Conservation (phyloP, 495 filamentous ascomycete genomes). For the Symbiotaphrina buchneri region DNA sequence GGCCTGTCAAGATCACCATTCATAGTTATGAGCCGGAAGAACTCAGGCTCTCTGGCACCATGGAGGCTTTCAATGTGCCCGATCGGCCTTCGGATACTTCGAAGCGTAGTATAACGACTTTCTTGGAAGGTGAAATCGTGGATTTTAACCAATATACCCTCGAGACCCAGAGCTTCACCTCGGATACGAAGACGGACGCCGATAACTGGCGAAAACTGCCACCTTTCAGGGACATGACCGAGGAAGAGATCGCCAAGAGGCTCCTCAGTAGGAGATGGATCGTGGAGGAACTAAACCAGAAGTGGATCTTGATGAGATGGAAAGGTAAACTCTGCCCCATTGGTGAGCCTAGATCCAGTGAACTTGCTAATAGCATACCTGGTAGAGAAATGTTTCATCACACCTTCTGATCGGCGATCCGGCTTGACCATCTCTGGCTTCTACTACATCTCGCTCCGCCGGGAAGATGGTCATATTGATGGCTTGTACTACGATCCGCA, state of each 20-base stretch:
- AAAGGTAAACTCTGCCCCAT: slow-evolving; percentile 28
- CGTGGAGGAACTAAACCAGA: slow-evolving; percentile 23
- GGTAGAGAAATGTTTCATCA: slow-evolving; percentile 49
- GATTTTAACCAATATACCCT: slow-evolving; percentile 47
- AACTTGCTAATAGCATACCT: slow-evolving; percentile 5
- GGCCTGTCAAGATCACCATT: slow-evolving; percentile 54
- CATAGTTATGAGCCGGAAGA: slow-evolving; percentile 38
- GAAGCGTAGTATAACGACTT: slow-evolving; percentile 46
- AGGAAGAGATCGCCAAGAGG: slow-evolving; percentile 32
- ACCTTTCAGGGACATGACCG: slow-evolving; percentile 34
- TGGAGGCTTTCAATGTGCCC: slow-evolving; percentile 62
- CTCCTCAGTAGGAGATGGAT: slow-evolving; percentile 35
- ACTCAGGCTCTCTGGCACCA: slow-evolving; percentile 50
- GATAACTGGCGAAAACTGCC: slow-evolving; percentile 50
- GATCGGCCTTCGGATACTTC: slow-evolving; percentile 26
- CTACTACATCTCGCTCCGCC: slow-evolving; percentile 45
- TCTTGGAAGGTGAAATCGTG: slow-evolving; percentile 56
- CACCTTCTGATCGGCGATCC: slow-evolving; percentile 27
- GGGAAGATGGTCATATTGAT: slow-evolving; percentile 37
- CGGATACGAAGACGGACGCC: slow-evolving; percentile 35
- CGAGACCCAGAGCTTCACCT: slow-evolving; percentile 43
- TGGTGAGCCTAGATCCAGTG: neutral
- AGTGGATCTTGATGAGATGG: slow-evolving; percentile 61
- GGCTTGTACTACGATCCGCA: slow-evolving; percentile 54
- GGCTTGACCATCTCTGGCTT: slow-evolving; percentile 56